Conservation (phyloP, 108 stramenopile genomes). For the Cyclotella cryptica region DNA sequence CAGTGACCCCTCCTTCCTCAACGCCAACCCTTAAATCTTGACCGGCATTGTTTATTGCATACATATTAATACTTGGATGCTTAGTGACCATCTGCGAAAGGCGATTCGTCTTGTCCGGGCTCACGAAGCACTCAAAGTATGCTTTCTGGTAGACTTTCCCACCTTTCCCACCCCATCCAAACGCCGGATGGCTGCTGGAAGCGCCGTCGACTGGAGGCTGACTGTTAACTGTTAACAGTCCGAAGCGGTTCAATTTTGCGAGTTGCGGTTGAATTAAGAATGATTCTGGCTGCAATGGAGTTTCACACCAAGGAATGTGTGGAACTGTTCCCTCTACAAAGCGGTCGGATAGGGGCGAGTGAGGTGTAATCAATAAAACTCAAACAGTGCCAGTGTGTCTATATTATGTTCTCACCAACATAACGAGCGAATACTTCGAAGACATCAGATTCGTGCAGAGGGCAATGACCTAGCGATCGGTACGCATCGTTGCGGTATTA, state of each 20-base stretch:
- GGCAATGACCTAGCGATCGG: constrained; percentile 68
- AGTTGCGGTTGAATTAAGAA: constrained; percentile 81
- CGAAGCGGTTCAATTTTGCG: constrained; percentile 82
- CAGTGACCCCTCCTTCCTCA: constrained; percentile 76
- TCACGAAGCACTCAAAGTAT: constrained; percentile 96
- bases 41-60: constrained; percentile 81
- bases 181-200: constrained; percentile 72
- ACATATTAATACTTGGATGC: constrained; percentile 75
- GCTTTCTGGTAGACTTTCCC: constrained; percentile 97
- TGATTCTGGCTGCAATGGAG: constrained; percentile 93
- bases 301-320: constrained; percentile 96
- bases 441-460: constrained; percentile 76
- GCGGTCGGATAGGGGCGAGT: not conserved
- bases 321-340: constrained; percentile 79
- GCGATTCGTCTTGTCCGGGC: constrained; percentile 68
- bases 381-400: constrained; percentile 71
- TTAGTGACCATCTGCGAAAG: constrained; percentile 70
- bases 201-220: constrained; percentile 94
- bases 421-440: constrained; percentile 94
- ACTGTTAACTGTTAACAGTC: constrained; percentile 94
- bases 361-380: not conserved
- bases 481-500: too few relatives aligned
- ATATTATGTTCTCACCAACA: constrained; percentile 55
- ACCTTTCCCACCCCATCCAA: constrained; percentile 96
- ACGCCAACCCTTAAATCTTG: constrained; percentile 62